A percentile compares a stretch with the other conserved stretches of the same genome.
These are phyloP conservation scores for Metschnikowia cubensis DNA, from an alignment of 805 yeast species.

Conservation along the genomic window DNA sequence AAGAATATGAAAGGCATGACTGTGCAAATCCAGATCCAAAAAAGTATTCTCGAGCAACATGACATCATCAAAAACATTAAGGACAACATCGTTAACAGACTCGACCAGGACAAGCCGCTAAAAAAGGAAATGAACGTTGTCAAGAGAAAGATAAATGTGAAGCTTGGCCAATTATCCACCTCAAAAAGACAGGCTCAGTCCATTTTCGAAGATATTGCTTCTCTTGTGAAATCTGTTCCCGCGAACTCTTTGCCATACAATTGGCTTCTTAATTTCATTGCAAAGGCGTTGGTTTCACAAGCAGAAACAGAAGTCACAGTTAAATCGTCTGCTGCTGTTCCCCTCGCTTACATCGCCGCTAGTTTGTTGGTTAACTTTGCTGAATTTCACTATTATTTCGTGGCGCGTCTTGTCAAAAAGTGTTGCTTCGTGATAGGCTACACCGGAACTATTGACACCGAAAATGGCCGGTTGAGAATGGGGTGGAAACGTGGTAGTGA, in stretches of 20 bases:
- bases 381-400: constrained; percentile 51
- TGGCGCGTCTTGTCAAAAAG: constrained; percentile 84
- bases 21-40: constrained; percentile 35
- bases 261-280: constrained; percentile 77
- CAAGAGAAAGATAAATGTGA: constrained; percentile 78
- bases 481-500: constrained; percentile 69
- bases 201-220: constrained; percentile 49
- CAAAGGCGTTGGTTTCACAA: constrained; percentile 84
- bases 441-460: constrained; percentile 70
- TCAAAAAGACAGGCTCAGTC: constrained; percentile 54
- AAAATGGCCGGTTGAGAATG: constrained; percentile 77
- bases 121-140: constrained; percentile 55
- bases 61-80: constrained; percentile 57
- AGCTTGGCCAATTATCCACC: constrained; percentile 86
- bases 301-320: constrained; percentile 90
- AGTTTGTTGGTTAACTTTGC: constrained; percentile 46
- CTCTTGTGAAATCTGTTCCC: constrained; percentile 47
- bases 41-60: constrained; percentile 45
- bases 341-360: constrained; percentile 66
- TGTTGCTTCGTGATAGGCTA: constrained; percentile 89
- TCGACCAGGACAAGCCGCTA: constrained; percentile 46
- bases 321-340: constrained; percentile 70
- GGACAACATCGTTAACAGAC: constrained; percentile 49
- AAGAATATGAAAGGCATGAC: constrained; percentile 29
- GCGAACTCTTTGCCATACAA: constrained; percentile 47